A percentile compares a stretch with the other conserved stretches of the same genome.
Evolutionary conservation across 192 early-diverging fungal genomes (phyloP).

Genomic region (Entophlyctis helioformis): DNA sequence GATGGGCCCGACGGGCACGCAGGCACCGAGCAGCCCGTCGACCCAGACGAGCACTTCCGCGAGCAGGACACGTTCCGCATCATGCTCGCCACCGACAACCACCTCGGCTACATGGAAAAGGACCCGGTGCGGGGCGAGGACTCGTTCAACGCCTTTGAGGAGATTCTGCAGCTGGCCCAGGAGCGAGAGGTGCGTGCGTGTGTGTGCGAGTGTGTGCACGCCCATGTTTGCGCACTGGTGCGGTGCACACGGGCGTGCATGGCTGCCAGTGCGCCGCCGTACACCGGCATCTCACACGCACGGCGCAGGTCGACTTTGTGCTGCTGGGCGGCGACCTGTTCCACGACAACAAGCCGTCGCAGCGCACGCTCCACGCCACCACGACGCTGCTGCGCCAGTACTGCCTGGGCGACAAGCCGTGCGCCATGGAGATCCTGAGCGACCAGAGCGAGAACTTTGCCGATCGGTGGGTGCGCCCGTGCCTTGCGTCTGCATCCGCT

Average conservation of each 20-base stretch:
- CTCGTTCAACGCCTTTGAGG: constrained; percentile 74
- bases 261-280: no score
- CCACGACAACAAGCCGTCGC: constrained; percentile 88
- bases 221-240: no score
- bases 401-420: constrained; percentile 43
- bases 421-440: constrained; percentile 62
- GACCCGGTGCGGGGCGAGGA: constrained; percentile 79
- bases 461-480: constrained; percentile 16
- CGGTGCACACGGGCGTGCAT: no score
- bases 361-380: constrained; percentile 57
- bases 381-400: constrained; percentile 55
- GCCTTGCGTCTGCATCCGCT: neutral
- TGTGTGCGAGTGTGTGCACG: no score
- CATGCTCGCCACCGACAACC: constrained; percentile 88
- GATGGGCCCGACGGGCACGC: no score
- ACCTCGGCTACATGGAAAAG: constrained; percentile 83
- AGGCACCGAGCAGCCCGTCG: no score
- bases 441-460: constrained; percentile 63
- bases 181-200: constrained; percentile 34
- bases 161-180: constrained; percentile 70
- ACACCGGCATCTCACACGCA: no score
- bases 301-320: constrained; percentile 74
- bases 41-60: no score
- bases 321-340: constrained; percentile 92
- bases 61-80: constrained; percentile 34